Evolutionary conservation across 495 filamentous ascomycete genomes (phyloP).

Genomic region (Aspergillus asperescens): DNA sequence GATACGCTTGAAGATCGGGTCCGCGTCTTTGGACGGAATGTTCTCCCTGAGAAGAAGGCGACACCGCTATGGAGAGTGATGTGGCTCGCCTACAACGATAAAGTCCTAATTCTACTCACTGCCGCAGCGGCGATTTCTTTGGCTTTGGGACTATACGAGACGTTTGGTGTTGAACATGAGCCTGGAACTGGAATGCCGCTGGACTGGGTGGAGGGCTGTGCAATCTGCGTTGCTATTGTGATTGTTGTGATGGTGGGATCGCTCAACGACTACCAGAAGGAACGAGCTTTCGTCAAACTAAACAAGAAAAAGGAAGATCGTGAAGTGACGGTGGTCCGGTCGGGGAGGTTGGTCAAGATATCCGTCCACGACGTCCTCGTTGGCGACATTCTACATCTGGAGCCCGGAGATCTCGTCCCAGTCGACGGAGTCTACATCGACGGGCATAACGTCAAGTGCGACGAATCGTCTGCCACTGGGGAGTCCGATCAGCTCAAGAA

Average conservation of each 20-base stretch:
- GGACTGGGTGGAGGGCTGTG: constrained; percentile 73
- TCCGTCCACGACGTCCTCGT: constrained; percentile 76
- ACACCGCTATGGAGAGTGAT: constrained; percentile 68
- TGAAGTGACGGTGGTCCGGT: constrained; percentile 67
- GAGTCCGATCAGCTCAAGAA: constrained; percentile 81
- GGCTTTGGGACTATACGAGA: constrained; percentile 73
- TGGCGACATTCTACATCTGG: constrained; percentile 77
- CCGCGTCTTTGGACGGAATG: constrained; percentile 65
- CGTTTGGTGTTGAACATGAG: constrained; percentile 35
- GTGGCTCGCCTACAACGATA: constrained; percentile 82
- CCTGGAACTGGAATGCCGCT: constrained; percentile 41
- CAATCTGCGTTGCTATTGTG: constrained; percentile 64
- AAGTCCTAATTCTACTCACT: constrained; percentile 75
- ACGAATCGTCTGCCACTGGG: constrained; percentile 79
- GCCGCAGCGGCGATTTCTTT: constrained; percentile 75
- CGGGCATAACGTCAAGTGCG: constrained; percentile 71
- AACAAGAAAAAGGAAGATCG: constrained; percentile 71
- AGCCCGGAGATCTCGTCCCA: constrained; percentile 81
- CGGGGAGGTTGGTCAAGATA: constrained; percentile 68
- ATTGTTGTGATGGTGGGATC: constrained; percentile 64
- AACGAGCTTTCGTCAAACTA: constrained; percentile 62
- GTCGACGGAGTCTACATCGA: constrained; percentile 73
- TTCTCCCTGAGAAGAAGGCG: constrained; percentile 63
- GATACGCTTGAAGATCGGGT: constrained; percentile 55
- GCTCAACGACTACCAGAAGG: constrained; percentile 67